These are phyloP conservation scores for Hyaloscypha hepaticicola DNA, from an alignment of 495 filamentous ascomycete species.

Conservation along the genomic window DNA sequence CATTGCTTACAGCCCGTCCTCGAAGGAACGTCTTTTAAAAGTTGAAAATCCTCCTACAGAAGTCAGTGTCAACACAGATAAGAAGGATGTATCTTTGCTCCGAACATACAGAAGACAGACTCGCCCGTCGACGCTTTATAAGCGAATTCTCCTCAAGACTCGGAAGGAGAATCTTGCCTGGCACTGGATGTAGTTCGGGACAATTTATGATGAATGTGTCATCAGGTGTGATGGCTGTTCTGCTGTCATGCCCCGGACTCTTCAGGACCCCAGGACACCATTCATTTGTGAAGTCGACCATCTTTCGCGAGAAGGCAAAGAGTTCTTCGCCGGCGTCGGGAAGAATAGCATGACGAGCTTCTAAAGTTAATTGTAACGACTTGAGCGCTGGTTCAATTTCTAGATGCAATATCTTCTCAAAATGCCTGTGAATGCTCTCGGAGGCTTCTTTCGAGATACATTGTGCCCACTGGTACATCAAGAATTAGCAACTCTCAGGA, in stretches of 20 bases:
- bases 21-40: constrained; percentile 9
- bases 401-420: not conserved
- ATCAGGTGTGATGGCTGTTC: not conserved
- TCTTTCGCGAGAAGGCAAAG: not conserved
- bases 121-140: not conserved
- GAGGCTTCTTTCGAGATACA: not conserved
- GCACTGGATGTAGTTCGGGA: constrained; percentile 6
- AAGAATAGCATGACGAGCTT: constrained; percentile 5
- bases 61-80: not conserved
- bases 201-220: constrained; percentile 10
- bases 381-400: constrained; percentile 3
- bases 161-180: not conserved
- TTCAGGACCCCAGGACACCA: not conserved
- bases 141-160: not conserved
- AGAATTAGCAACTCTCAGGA: not conserved
- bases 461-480: constrained; percentile 9
- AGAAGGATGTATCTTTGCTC: not conserved
- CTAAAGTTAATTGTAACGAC: constrained; percentile 2
- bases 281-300: constrained; percentile 5
- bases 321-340: constrained; percentile 5
- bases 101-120: constrained; percentile 10
- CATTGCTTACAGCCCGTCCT: constrained; percentile 6
- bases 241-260: not conserved
- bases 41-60: not conserved
- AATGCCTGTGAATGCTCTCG: not conserved